Evolutionary conservation across 2,329 filamentous ascomycete genomes (phyloP), one percentile per base, ranked within the genome.

Genomic region (Aurifilum marmelostoma): DNA sequence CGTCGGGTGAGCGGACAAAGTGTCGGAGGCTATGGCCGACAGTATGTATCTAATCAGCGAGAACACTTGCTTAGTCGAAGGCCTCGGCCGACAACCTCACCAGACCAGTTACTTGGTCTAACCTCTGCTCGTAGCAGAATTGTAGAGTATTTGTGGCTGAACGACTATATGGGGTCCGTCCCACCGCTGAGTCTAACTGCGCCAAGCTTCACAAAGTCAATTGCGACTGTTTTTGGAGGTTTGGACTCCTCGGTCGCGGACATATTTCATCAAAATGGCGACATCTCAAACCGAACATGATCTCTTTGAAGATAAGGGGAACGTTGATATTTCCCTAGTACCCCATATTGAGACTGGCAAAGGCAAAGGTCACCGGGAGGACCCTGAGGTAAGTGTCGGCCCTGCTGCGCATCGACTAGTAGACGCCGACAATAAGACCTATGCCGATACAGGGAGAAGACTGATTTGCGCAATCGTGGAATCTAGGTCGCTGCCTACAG

Each of bases 371-470:
- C n/a, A 50, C 24, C 5, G n/a, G 7, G 21, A 50, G 47, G 59
- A 47, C 24, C 50, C 43, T 14, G 58, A 58, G 43, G 65, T 71
- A 50, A 50, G 16, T 9, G 21, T n/a, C 47, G 47, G 9, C 4
- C 24, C 21, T 6, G 1, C 11, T 50, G 21, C 9, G 21, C 5
- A 50, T 24, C n/a, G 21, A n/a, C 14, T 5, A 37, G 18, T 7
- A n/a, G n/a, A n/a, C n/a, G n/a, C n/a, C n/a, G n/a, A n/a, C n/a
- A n/a, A n/a, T n/a, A n/a, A n/a, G n/a, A 4, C 34, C 34, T 34
- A 8, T 34, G 4, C 34, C 4, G 34, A 34, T 34, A 34, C 34
- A n/a, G 24, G n/a, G 21, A 7, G 7, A 50, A 50, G 21, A 50
- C 41, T 47, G 41, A 47, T 21, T n/a, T 47, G 16, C 41, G 11